These are phyloP conservation scores for Aspergillus transmontanensis DNA, from an alignment of 2,329 filamentous ascomycete genomes.

Conservation along the genomic window DNA sequence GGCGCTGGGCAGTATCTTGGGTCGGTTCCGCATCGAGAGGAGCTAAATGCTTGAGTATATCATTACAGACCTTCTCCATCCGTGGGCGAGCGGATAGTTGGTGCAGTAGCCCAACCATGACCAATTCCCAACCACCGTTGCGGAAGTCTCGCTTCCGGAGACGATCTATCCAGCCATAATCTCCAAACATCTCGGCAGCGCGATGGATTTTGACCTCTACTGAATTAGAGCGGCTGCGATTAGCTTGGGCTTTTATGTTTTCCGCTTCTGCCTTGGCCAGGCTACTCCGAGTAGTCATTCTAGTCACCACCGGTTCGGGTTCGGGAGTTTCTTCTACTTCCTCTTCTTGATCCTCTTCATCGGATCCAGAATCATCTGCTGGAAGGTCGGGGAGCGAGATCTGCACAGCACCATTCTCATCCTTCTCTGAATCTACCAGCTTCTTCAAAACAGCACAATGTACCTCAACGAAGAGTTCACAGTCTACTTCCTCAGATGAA, in stretches of 20 bases:
- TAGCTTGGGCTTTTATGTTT: constrained; percentile 63
- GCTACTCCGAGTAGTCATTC: constrained; percentile 81
- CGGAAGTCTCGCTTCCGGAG: constrained; percentile 81
- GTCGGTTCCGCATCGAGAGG: constrained; percentile 76
- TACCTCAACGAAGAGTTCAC: constrained; percentile 84
- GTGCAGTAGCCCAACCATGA: constrained; percentile 82
- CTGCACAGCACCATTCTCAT: constrained; percentile 73
- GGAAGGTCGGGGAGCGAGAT: constrained; percentile 76
- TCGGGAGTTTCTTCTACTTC: constrained; percentile 63
- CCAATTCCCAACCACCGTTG: constrained; percentile 87
- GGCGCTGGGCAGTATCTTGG: constrained; percentile 69
- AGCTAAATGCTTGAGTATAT: constrained; percentile 77
- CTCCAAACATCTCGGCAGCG: constrained; percentile 73
- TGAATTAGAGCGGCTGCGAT: constrained; percentile 47
- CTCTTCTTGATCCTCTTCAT: constrained; percentile 60
- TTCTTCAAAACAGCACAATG: constrained; percentile 91
- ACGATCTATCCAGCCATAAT: constrained; percentile 82
- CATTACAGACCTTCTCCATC: constrained; percentile 72
- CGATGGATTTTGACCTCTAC: constrained; percentile 44
- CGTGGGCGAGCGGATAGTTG: constrained; percentile 78
- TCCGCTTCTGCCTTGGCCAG: constrained; percentile 79
- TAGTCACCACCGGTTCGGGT: constrained; percentile 64
- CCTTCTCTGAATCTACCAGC: constrained; percentile 73
- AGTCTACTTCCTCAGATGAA: constrained; percentile 70
- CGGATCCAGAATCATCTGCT: constrained; percentile 67